Evolutionary conservation across 768 basidiomycete species (phyloP).

Genomic region (Pisolithus microcarpus): DNA sequence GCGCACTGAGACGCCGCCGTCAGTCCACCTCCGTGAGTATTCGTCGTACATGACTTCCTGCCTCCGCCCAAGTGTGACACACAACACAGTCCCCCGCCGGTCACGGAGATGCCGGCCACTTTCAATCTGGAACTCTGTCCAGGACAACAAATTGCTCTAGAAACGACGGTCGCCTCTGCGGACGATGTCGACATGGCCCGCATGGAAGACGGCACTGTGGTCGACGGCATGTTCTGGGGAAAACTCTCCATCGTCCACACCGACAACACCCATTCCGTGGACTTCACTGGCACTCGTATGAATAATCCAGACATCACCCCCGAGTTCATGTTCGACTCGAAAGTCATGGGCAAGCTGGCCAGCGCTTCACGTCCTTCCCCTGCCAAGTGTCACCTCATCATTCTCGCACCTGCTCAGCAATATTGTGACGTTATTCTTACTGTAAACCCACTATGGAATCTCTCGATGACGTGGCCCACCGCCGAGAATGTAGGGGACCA

Average conservation of each 20-base stretch:
- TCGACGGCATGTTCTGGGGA: constrained; percentile 84
- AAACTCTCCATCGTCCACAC: constrained; percentile 78
- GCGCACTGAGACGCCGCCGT: constrained; percentile 8
- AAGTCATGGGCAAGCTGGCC: constrained; percentile 70
- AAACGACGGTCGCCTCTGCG: constrained; percentile 68
- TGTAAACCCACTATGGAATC: constrained; percentile 68
- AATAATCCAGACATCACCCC: constrained; percentile 55
- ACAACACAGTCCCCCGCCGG: constrained; percentile 50
- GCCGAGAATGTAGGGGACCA: constrained; percentile 60
- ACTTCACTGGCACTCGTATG: constrained; percentile 75
- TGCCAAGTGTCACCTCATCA: constrained; percentile 70
- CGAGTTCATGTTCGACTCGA: constrained; percentile 69
- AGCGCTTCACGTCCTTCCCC: constrained; percentile 66
- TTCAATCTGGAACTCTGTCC: constrained; percentile 78
- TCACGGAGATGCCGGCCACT: constrained; percentile 79
- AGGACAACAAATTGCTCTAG: constrained; percentile 73
- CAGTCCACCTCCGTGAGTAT: constrained; percentile 46
- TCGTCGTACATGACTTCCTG: constrained; percentile 10
- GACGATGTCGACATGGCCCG: constrained; percentile 87
- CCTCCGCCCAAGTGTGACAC: constrained; percentile 1
- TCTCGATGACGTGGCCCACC: constrained; percentile 72
- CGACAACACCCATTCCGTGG: constrained; percentile 71
- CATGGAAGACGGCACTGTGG: constrained; percentile 83
- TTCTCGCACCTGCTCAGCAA: constrained; percentile 64
- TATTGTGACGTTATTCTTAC: constrained; percentile 75